A percentile compares a stretch with the other conserved stretches of the same genome.
Evolutionary conservation across 139 green algal genomes (phyloP).

Genomic region (Gonium pectorale): DNA sequence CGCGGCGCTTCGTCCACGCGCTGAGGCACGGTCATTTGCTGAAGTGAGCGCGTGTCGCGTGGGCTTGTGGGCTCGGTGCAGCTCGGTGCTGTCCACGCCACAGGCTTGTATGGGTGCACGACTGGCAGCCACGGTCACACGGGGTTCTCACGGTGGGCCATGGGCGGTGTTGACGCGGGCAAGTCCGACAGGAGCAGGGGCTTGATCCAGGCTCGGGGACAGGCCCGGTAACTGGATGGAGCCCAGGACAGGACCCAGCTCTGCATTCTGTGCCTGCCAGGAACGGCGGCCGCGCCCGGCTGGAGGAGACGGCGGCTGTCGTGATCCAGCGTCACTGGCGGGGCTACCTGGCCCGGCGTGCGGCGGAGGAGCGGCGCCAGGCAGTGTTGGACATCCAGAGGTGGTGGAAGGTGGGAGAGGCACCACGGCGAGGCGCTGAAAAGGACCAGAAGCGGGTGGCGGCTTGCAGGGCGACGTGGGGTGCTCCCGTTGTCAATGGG

Average conservation of each 20-base stretch:
- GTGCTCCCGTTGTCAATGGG: no score
- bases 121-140: no score
- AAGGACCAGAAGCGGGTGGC: no score
- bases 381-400: constrained; percentile 30
- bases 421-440: background rate
- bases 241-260: background rate
- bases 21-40: background rate
- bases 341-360: background rate
- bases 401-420: constrained; percentile 32
- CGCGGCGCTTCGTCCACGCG: constrained; percentile 10
- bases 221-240: no score
- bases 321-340: constrained; percentile 48
- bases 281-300: background rate
- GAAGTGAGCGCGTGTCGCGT: constrained; percentile 18
- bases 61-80: no score
- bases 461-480: no score
- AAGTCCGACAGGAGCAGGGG: no score
- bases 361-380: constrained; percentile 9
- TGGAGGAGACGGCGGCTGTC: constrained; percentile 4
- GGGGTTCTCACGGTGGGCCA: no score
- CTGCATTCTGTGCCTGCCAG: background rate
- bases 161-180: no score
- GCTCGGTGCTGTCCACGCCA: no score
- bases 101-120: no score
- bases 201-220: no score